phyloP scores from a whole-genome alignment of 1,284 basidiomycete genomes.

The Fomitopsis schrenkii region DNA sequence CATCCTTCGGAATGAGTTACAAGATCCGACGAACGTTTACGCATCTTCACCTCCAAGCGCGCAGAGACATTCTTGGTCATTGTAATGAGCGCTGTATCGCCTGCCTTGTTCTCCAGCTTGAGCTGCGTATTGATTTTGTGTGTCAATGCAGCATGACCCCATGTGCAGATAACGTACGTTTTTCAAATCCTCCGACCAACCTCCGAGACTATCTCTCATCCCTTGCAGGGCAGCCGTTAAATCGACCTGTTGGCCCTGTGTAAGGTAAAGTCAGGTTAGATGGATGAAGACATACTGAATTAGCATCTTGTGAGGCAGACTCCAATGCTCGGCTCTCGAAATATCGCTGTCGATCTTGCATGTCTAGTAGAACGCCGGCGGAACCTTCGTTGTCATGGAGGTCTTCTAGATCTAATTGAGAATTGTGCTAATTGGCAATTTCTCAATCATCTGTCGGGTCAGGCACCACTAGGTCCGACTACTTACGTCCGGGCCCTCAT shows the following conservation, averaged over 20 bases:
- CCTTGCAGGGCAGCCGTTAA: slow-evolving; percentile 41
- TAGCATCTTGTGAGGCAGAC: slow-evolving; percentile 25
- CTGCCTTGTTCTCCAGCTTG: slow-evolving; percentile 59
- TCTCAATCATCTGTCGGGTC: background rate
- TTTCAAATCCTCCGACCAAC: slow-evolving; percentile 56
- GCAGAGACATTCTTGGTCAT: slow-evolving; percentile 77
- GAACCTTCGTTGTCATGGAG: slow-evolving; percentile 66
- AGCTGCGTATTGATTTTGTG: slow-evolving; percentile 28
- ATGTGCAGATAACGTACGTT: slow-evolving; percentile 40
- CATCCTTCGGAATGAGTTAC: background rate
- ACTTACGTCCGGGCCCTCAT: slow-evolving; percentile 28
- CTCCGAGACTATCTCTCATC: slow-evolving; percentile 41
- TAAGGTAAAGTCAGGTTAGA: background rate
- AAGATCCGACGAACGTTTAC: slow-evolving; percentile 48
- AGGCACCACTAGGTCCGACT: background rate
- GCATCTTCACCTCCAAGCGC: slow-evolving; percentile 59
- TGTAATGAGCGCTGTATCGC: slow-evolving; percentile 60
- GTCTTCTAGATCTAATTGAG: slow-evolving; percentile 85
- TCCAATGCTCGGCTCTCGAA: slow-evolving; percentile 60
- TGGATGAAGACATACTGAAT: slow-evolving; percentile 25
- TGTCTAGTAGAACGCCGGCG: slow-evolving; percentile 75
- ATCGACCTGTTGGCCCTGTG: slow-evolving; percentile 32
- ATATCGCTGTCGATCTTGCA: slow-evolving; percentile 76
- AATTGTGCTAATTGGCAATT: slow-evolving; percentile 36
- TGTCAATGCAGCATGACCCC: background rate